A percentile compares a stretch with the other conserved stretches of the same genome.
Evolutionary conservation across 345 rosid genomes (phyloP).

Genomic region (Gynandropsis gynandra): DNA sequence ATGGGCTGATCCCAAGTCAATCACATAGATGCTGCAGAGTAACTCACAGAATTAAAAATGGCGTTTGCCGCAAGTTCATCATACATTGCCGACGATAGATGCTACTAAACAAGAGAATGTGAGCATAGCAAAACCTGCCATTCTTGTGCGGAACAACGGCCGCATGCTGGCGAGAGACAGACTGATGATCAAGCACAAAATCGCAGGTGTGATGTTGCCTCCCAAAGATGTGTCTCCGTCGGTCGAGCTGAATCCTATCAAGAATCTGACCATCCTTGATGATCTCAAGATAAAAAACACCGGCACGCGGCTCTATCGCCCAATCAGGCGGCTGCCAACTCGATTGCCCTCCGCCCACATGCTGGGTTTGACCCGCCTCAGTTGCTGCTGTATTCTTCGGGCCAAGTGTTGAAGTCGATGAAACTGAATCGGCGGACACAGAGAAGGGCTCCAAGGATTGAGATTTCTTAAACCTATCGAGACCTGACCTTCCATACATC

Average conservation of each 20-base stretch:
- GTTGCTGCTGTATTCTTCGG: conserved; percentile 38
- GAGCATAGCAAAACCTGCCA: conserved; percentile 19
- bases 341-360: conserved; percentile 79
- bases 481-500: conserved; percentile 91
- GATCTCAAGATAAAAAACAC: conserved; percentile 83
- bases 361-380: conserved; percentile 36
- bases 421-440: conserved; percentile 43
- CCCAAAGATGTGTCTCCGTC: conserved; percentile 77
- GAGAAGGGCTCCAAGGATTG: conserved; percentile 86
- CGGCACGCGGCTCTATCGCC: conserved; percentile 82
- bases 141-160: conserved; percentile 45
- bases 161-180: conserved; percentile 77
- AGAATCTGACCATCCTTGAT: conserved; percentile 85
- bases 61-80: conserved; percentile 48
- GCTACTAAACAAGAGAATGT: background rate
- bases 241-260: conserved; percentile 62
- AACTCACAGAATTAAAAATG: no score
- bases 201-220: conserved; percentile 80
- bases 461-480: conserved; percentile 85
- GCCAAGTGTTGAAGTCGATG: conserved; percentile 29
- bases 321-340: conserved; percentile 93
- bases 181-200: conserved; percentile 53
- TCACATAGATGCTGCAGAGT: conserved; percentile 62
- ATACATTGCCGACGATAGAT: conserved; percentile 38
- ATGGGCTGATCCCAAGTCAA: conserved; percentile 92